Conservation (phyloP, 1,284 basidiomycete species). For the Somion occarium region DNA sequence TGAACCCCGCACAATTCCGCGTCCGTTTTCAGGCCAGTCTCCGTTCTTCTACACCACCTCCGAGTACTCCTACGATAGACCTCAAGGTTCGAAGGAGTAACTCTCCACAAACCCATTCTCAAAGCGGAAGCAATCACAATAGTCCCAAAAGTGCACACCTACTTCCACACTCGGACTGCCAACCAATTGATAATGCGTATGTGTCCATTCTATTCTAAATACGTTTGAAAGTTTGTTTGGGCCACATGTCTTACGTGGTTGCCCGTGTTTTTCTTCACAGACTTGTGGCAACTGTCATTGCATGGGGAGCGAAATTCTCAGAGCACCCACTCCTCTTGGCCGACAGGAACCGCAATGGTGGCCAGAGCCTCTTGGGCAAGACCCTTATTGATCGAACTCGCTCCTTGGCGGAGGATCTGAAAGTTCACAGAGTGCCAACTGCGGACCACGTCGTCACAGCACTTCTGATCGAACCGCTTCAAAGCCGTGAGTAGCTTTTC, state of each 20-base stretch:
- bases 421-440: conserved; percentile 77
- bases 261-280: conserved; percentile 10
- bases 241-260: background rate
- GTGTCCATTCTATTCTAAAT: background rate
- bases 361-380: conserved; percentile 75
- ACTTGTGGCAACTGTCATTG: conserved; percentile 82
- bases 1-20: conserved; percentile 76
- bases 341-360: conserved; percentile 67
- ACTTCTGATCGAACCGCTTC: conserved; percentile 72
- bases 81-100: conserved; percentile 1
- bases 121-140: conserved; percentile 1
- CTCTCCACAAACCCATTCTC: conserved; percentile 3
- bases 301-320: conserved; percentile 90
- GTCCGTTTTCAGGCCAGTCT: conserved; percentile 55
- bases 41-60: conserved; percentile 22
- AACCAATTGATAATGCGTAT: conserved; percentile 16
- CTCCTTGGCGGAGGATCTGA: conserved; percentile 80
- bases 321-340: conserved; percentile 78
- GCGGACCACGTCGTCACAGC: conserved; percentile 78
- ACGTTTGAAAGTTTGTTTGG: background rate
- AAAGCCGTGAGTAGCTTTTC: conserved; percentile 63
- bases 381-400: conserved; percentile 74
- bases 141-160: conserved; percentile 3
- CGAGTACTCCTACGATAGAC: background rate
- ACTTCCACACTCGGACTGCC: conserved; percentile 4